Base-by-base conservation (phyloP, 306 rosid genomes). In the Vicia faba region DNA sequence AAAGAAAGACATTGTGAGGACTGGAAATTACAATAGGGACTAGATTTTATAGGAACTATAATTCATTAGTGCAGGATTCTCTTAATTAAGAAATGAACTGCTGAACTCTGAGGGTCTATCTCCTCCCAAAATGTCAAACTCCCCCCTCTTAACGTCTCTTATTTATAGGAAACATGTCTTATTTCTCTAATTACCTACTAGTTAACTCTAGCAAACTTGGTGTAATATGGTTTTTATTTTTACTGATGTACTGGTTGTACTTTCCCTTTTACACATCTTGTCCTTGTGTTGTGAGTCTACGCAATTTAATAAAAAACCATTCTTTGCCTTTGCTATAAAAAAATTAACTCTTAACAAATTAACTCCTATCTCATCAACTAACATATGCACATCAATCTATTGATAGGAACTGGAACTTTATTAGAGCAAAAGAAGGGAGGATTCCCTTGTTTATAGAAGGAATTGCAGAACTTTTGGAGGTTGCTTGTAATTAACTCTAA, bases 161-260 rank as follows among this genome's bases (percentile, higher is more conserved):
- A 7, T 31, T 58, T 58, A n/a, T 12, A 55, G 16, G n/a, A 4
- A 5, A 58, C 64, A 58, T 31, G 25, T 3, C 64, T 58, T 29
- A 31, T 31, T 57, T 57, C 63, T 57, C 38, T 11, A 55, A 13
- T 29, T 57, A 14, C 35, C 60, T 9, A 25, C 60, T 60, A 13
- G n/a, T 54, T 11, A 26, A 54, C 35, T 5, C 60, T 51, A 54
- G 15, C 60, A 54, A 54, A 54, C 36, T 50, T 50, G 5, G 23
- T 15, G 23, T 15, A 15, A 46, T 9, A 4, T 49, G 56, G 28
- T 49, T 18, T 49, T 48, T 16, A 9, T 16, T 48, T 16, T 16
- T 3, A 46, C 53, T 7, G 5, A 16, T 48, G 11, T 8, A 48
- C 55, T 48, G 26, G 55, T 16, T 48, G 55, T 16, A 16, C 12